Conservation (phyloP, 108 stramenopile genomes). For the Aurantiochytrium sp. region DNA sequence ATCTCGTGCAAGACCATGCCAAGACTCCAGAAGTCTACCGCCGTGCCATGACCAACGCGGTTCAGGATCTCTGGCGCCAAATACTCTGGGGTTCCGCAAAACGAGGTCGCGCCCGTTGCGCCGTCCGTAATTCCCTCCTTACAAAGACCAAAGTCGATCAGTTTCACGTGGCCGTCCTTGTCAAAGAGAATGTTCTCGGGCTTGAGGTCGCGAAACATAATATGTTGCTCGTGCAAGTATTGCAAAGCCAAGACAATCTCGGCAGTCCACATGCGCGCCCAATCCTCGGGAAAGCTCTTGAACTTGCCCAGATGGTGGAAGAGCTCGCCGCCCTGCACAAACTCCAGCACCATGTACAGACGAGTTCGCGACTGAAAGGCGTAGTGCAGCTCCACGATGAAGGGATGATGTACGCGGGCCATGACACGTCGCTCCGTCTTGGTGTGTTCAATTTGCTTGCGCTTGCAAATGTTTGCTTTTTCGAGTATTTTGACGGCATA, state of each 20-base stretch:
- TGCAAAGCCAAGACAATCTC: constrained; percentile 44
- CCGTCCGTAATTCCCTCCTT: constrained; percentile 32
- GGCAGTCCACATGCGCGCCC: constrained; percentile 36
- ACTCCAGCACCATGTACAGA: constrained; percentile 54
- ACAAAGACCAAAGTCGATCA: constrained; percentile 39
- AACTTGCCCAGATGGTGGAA: constrained; percentile 37
- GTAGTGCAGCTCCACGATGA: constrained; percentile 43
- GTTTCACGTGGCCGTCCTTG: constrained; percentile 27
- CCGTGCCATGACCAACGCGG: not conserved
- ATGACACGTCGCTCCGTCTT: constrained; percentile 50
- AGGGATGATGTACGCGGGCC: constrained; percentile 43
- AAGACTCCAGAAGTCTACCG: constrained; percentile 70
- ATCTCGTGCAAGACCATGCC: constrained; percentile 92
- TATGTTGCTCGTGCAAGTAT: constrained; percentile 37
- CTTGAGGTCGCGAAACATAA: constrained; percentile 53
- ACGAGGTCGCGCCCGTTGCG: constrained; percentile 22
- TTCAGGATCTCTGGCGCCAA: constrained; percentile 50
- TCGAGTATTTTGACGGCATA: constrained; percentile 49
- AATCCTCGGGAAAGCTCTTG: constrained; percentile 13
- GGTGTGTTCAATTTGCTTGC: constrained; percentile 50
- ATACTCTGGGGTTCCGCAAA: constrained; percentile 60
- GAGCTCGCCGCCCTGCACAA: constrained; percentile 50
- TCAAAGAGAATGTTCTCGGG: constrained; percentile 58
- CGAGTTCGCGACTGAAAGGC: constrained; percentile 43
- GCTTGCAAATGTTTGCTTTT: constrained; percentile 34